Base-by-base conservation (phyloP, 2,329 filamentous ascomycete species). In the Colletotrichum sp. region DNA sequence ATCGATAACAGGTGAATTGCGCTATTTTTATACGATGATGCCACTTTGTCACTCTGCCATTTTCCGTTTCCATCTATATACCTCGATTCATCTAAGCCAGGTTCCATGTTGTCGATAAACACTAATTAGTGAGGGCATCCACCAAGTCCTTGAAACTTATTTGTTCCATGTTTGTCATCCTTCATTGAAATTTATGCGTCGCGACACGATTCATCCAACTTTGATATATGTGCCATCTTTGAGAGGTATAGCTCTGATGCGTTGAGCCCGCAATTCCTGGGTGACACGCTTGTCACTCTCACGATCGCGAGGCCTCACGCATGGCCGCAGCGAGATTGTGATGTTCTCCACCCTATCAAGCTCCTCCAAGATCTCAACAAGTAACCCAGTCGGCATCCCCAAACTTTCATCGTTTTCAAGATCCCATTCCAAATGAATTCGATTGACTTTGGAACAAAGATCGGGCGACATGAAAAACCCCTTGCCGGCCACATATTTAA, bases 391-490 rank as follows among this genome's bases (percentile, higher is more conserved):
- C 6, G 44, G 44, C 44, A 52, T 52, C 2, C 44, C 44, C 12
- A 52, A 22, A 3, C 44, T 52, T 52, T 52, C 44, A 52, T 22
- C 12, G 6, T 52, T 52, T 4, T 52, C n/a, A 12, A 52, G n/a
- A 13, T 52, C 12, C 44, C n/a, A 52, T 52, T 52, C 44, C 44
- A 52, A 0, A 22, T 52, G 44, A 2, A 52, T 52, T 52, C 44
- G 44, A 52, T 52, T 13, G 11, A 22, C 44, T 22, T 52, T 13
- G 1, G 11, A 13, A 25, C 6, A 22, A 22, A 52, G n/a, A 52
- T 4, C 3, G 6, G 0, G 1, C 44, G 44, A 3, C 44, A 22
- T 22, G n/a, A 2, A 2, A 52, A 52, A 13, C 11, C 44, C 44
- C 0, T 22, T 22, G 44, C 6, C 44, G n/a, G 16, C 3, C n/a